Conservation (phyloP, 1,284 basidiomycete genomes). For the Omphalotus olearius region DNA sequence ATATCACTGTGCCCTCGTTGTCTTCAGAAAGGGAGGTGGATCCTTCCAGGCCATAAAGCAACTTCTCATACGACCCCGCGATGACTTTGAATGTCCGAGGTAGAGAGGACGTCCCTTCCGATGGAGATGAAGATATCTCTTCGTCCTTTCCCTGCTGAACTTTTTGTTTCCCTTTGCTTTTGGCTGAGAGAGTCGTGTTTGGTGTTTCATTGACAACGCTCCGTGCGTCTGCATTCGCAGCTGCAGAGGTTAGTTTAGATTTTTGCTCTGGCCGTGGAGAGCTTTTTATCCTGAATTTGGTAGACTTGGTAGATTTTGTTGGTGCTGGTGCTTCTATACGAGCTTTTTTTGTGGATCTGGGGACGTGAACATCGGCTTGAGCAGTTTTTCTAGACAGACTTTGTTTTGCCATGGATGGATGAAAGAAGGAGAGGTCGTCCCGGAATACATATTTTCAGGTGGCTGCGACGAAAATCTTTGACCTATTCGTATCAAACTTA, state of each 20-base stretch:
- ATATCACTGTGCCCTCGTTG: slow-evolving; percentile 31
- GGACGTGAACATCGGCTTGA: not conserved
- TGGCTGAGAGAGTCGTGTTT: slow-evolving; percentile 10
- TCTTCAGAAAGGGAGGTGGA: slow-evolving; percentile 39
- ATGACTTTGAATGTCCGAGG: slow-evolving; percentile 78
- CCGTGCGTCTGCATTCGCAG: not conserved
- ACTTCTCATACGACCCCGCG: slow-evolving; percentile 92
- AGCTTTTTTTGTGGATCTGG: slow-evolving; percentile 23
- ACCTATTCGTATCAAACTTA: no score
- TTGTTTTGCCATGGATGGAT: no score
- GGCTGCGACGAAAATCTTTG: no score
- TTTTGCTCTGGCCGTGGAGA: slow-evolving; percentile 19
- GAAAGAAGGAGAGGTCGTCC: no score
- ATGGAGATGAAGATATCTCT: not conserved
- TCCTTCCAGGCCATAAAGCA: slow-evolving; percentile 88
- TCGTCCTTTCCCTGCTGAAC: slow-evolving; percentile 16
- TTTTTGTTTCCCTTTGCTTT: slow-evolving; percentile 28
- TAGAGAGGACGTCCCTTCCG: slow-evolving; percentile 17
- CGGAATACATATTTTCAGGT: no score
- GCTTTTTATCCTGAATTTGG: slow-evolving; percentile 17
- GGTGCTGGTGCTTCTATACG: slow-evolving; percentile 15
- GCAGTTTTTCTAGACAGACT: no score
- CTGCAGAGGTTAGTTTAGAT: slow-evolving; percentile 1
- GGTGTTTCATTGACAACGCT: not conserved
- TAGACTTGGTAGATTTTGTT: slow-evolving; percentile 4